A percentile compares a stretch with the other conserved stretches of the same genome.
phyloP scores from a whole-genome alignment of 257 asterid genomes.

The Ocimum tenuiflorum region DNA sequence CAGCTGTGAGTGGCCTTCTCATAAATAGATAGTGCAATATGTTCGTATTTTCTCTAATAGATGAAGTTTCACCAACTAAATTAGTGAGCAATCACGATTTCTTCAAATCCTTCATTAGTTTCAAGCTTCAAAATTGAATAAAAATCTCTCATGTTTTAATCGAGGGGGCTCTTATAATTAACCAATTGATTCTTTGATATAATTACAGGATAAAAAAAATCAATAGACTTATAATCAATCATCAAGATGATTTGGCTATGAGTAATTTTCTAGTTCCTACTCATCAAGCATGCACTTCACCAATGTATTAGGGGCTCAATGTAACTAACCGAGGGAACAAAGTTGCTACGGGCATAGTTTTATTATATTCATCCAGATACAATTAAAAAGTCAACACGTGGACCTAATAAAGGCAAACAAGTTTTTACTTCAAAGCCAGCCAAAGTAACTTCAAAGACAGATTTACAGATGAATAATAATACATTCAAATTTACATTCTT shows the following conservation, averaged over 20 bases:
- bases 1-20: not conserved
- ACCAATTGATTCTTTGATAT: not conserved
- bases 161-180: not conserved
- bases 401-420: not conserved
- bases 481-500: not conserved
- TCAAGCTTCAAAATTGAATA: not conserved
- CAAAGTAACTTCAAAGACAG: not conserved
- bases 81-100: not conserved
- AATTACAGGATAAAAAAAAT: not conserved
- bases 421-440: not conserved
- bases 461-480: not conserved
- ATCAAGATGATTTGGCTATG: not conserved
- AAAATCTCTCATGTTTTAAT: not conserved
- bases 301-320: not conserved
- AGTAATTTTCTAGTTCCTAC: not conserved
- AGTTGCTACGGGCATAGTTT: not conserved
- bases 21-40: not conserved
- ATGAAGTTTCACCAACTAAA: not conserved
- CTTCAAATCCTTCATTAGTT: not conserved
- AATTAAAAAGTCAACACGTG: not conserved
- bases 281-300: not conserved
- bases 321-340: not conserved
- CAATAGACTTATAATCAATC: not conserved
- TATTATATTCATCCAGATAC: not conserved
- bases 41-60: not conserved